phyloP scores from a whole-genome alignment of 139 green algal species.

The Penium margaritaceum region DNA sequence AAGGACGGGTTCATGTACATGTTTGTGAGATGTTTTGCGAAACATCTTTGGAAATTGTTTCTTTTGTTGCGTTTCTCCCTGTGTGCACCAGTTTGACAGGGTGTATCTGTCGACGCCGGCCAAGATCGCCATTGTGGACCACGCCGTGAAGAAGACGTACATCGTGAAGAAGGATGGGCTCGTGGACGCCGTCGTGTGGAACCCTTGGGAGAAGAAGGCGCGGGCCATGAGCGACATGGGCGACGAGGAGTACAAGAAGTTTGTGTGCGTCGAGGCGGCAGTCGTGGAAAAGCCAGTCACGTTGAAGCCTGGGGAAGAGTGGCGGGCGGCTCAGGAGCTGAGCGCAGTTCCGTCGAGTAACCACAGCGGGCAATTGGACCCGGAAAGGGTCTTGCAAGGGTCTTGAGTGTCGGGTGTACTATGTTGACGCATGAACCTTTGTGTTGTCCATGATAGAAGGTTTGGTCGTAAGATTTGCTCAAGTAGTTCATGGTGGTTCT shows the following conservation, averaged over 20 bases:
- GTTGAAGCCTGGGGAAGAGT: slow-evolving; percentile 32
- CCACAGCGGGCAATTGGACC: slow-evolving; percentile 36
- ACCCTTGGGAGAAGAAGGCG: slow-evolving; percentile 52
- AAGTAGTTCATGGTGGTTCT: too few relatives aligned
- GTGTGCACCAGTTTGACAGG: slow-evolving; percentile 52
- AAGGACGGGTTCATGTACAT: background rate
- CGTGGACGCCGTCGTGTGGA: slow-evolving; percentile 55
- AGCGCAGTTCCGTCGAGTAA: slow-evolving; percentile 18
- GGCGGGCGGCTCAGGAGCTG: slow-evolving; percentile 24
- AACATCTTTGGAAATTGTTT: too few relatives aligned
- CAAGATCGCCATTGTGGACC: slow-evolving; percentile 44
- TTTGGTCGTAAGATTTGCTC: too few relatives aligned
- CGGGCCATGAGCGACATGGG: slow-evolving; percentile 46
- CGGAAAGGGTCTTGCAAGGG: too few relatives aligned
- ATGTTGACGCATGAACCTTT: too few relatives aligned
- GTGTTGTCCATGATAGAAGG: too few relatives aligned
- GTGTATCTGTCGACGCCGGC: slow-evolving; percentile 50
- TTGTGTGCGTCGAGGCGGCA: slow-evolving; percentile 51
- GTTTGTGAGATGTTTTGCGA: too few relatives aligned
- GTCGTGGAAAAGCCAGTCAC: slow-evolving; percentile 24
- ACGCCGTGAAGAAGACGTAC: slow-evolving; percentile 12
- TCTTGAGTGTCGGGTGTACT: too few relatives aligned
- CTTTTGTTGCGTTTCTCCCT: background rate
- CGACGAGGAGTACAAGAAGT: slow-evolving; percentile 50
- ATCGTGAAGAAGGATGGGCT: slow-evolving; percentile 39